These are phyloP conservation scores for Boechera stricta DNA, from an alignment of 345 rosid species.

Conservation along the genomic window DNA sequence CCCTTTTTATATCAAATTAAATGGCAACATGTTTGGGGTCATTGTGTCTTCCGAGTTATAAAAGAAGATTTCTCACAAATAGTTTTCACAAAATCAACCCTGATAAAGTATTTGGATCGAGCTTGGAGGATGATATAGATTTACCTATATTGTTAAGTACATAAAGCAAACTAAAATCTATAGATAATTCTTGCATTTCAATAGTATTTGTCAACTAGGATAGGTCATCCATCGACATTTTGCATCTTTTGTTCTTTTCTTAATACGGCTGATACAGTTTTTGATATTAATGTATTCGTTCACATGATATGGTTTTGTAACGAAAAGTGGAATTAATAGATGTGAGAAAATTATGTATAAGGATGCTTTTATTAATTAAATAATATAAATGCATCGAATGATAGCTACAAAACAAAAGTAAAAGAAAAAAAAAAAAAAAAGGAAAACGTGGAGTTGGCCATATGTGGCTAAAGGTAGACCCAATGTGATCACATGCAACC, in stretches of 20 bases:
- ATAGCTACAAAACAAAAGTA: conserved; percentile 21
- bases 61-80: background rate
- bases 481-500: conserved; percentile 48
- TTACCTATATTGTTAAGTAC: background rate
- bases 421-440: background rate
- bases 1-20: too few species aligned
- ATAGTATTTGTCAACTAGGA: background rate
- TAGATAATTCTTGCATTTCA: background rate
- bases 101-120: background rate
- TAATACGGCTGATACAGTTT: background rate
- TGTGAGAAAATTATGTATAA: background rate
- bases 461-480: conserved; percentile 45
- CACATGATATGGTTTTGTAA: conserved; percentile 3
- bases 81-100: too few species aligned
- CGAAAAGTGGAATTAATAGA: conserved; percentile 1
- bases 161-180: too few species aligned
- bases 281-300: conserved; percentile 15
- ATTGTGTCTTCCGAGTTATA: conserved; percentile 11
- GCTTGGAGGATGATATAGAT: background rate
- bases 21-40: background rate
- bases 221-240: conserved; percentile 7
- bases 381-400: background rate
- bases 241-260: background rate
- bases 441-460: conserved; percentile 45
- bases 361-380: background rate